Base-by-base conservation (phyloP, 805 yeast genomes). In the Yueomyces sp. region DNA sequence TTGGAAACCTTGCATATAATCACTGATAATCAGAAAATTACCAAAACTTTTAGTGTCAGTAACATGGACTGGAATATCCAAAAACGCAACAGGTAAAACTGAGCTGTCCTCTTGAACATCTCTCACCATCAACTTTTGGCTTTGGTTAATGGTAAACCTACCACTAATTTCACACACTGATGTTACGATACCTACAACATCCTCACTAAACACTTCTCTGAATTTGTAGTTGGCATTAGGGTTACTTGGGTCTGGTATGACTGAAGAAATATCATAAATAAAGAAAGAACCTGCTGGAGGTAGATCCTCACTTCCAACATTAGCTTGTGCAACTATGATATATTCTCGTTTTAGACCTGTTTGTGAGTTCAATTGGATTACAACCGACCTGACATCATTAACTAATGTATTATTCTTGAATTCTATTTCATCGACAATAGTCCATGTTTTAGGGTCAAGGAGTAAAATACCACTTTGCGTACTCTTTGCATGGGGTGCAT, bases 71-170 rank as follows among this genome's bases (percentile, higher is more conserved):
- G 87, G 76, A n/a, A 87, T 74, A 58, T 92, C 97, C 44, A 81
- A 69, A 54, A 92, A 92, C 1, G 97, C 97, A 4, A 92, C 96
- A 0, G 97, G 96, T 31, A 83, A 86, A 3, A 86, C 85, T 37
- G 79, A 73, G 44, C 85, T 83, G 59, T 85, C 92, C 53, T 84
- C 94, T 54, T 84, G 88, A 40, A 87, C 69, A 57, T 84, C 90
- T 54, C 96, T 71, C 2, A 88, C 79, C 51, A 90, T 63, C 3
- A 76, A 60, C 48, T 68, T 83, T 60, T 85, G 95, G 4, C 96
- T 96, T 60, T 90, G 97, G 3, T 87, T 76, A 3, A 80, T 78
- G 38, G 87, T 69, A 46, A 90, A 76, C 48, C 94, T 68, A 3
- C 96, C 96, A 62, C 88, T 77, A 8, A 88, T 71, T 42, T 81